A percentile compares a stretch with the other conserved stretches of the same genome.
Conservation (phyloP, 176 grass and related monocot genomes). For the Musa schizocarpa region DNA sequence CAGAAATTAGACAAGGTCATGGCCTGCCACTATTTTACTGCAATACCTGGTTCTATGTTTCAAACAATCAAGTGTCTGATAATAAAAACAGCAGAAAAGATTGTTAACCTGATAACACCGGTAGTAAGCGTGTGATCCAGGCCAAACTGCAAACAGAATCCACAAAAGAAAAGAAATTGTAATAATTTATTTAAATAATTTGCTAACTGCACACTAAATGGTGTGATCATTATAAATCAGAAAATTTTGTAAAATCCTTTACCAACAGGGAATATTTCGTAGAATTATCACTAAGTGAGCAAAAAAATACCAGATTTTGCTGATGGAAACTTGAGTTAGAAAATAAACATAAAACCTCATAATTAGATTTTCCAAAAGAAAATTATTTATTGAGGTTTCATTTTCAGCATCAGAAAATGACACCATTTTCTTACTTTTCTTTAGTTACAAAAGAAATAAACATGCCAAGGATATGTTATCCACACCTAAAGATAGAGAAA, state of each 20-base stretch:
- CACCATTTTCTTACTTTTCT: background rate
- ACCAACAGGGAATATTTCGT: no score
- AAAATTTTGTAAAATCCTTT: background rate
- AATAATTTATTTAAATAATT: background rate
- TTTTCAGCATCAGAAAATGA: background rate
- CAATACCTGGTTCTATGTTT: background rate
- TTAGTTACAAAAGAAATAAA: background rate
- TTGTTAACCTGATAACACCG: slow-evolving; percentile 83
- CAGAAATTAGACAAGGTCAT: slow-evolving; percentile 13
- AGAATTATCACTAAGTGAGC: background rate
- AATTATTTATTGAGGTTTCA: background rate
- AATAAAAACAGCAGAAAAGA: slow-evolving; percentile 16
- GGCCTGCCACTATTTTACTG: background rate
- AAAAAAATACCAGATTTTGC: background rate
- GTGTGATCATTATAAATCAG: background rate
- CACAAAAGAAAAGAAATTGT: background rate
- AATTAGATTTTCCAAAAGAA: background rate
- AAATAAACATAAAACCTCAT: background rate
- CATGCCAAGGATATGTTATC: background rate
- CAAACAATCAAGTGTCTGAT: background rate
- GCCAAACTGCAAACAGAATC: slow-evolving; percentile 73
- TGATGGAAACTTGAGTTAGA: background rate
- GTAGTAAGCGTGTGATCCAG: slow-evolving; percentile 99
- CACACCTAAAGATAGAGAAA: background rate
- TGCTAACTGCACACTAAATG: background rate